Evolutionary conservation across 306 rosid genomes (phyloP), one percentile per base, ranked within the genome.

Genomic region (Gastrolobium villosum): DNA sequence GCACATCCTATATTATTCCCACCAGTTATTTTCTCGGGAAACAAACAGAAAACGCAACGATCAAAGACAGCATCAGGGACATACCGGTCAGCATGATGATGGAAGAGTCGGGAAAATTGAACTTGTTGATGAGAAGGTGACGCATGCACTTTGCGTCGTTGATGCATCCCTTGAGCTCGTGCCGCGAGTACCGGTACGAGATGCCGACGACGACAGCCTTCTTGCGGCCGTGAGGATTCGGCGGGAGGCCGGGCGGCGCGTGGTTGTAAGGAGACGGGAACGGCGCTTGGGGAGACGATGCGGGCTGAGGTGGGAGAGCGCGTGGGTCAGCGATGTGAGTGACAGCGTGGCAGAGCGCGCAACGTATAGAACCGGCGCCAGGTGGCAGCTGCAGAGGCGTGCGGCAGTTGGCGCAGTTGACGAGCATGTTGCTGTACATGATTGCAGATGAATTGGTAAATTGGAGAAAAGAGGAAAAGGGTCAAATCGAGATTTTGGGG

Each of bases 81-180:
- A 0, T 90, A 93, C 99, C 98, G 1, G 98, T 95, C 70, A 95
- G 99, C 99, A 93, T 95, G 63, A 95, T 84, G 66, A 95, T 93
- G 26, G 96, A 95, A 5, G 91, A 84, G 34, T 86, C 91, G 0
- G 99, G 97, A 74, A 95, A 95, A 32, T 53, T 84, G 72, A 87
- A 95, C 84, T 91, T 95, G 85, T 88, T 95, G 64, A 88, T 80
- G 64, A 95, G 92, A 43, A 95, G 86, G 44, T 86, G 85, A 2
- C 86, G 87, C 99, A 95, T 93, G 81, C 99, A 95, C 74, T 89
- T 95, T 46, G 98, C 98, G 69, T 95, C 98, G 49, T 95, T 93
- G 83, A 95, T 88, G 82, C 98, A 95, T 0, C 99, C 99, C 76
- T 93, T 95, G 37, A 95, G 97, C 84, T 93, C 97, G 74, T 93